Base-by-base conservation (phyloP, 352 stramenopile species). In the Globisporangium nunn region DNA sequence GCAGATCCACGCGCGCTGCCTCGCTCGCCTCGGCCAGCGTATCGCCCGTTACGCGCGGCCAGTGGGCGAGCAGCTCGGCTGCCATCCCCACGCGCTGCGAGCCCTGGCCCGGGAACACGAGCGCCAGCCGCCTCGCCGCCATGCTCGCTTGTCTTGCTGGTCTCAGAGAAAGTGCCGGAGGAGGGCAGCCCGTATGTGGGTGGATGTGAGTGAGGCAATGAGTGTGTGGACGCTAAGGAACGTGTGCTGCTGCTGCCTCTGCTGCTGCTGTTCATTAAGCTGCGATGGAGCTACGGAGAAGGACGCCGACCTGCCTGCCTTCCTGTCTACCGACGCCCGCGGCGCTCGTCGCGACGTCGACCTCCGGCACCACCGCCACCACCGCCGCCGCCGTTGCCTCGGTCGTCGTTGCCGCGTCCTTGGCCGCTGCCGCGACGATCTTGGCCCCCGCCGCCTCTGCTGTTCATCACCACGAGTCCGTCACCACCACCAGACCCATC, bases 71-170 rank as follows among this genome's bases (percentile, higher is more conserved):
- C 61, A 93, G 66, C 46, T 93, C 84, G 52, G 74, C 78, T 11
- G 66, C 72, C 82, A 93, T 93, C 41, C 86, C 84, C 41, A 82
- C 81, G 54, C 78, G 69, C 64, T 96, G 86, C 56, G 75, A 90
- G 62, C 86, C 86, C 61, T 96, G 86, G 0, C 86, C 86, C 17
- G 86, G 85, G 66, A 94, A 96, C 64, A 91, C 77, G 33, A 93
- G 79, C 59, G 75, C 80, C 43, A 80, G 60, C 33, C 67, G 72
- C 56, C 63, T 72, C 31, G 68, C 51, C 56, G 63, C 17, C 17
- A 2, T 51, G 28, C 37, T 59, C 50, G 29, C 44, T 46, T 40
- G 17, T 45, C 44, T 65, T 8, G 45, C 55, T 58, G 35, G 23
- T 23, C 23, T 48, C 4, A 23, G 29, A 18, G 14, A 53, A 51